Evolutionary conservation across 306 rosid genomes (phyloP), one percentile per base, ranked within the genome.

Genomic region (Bauhinia variegata): DNA sequence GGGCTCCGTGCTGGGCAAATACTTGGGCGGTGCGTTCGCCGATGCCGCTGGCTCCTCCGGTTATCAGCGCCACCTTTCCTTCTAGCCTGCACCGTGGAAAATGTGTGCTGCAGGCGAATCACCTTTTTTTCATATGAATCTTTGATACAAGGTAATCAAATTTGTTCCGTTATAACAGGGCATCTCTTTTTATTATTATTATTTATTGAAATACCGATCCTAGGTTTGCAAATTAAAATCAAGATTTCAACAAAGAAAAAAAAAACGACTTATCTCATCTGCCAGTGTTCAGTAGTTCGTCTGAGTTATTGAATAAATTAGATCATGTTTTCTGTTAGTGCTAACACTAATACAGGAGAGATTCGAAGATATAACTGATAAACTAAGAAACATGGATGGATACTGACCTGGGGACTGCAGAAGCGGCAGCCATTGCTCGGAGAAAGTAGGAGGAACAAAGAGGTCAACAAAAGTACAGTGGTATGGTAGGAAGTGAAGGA

Each of bases 21-120:
- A 86, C 65, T 59, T 77, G 66, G 1, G 98, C 92, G 0, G 92
- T 87, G 60, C 84, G 69, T 63, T 84, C 78, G 0, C 98, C 96
- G 0, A 92, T 87, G 11, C 96, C 92, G 34, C 98, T 92, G 0
- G 95, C 98, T 54, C 95, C 98, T 13, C 96, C 98, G 0, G 96
- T 92, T 66, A 92, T 85, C 13, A 92, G 4, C 0, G 96, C 95
- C 36, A 92, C 98, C 65, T 87, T 92, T 37, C 96, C 96, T 57
- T 78, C 89, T 6, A 92, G 47, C 84, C 98, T 92, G 42, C 63
- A 11, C 49, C 34, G 2, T 46, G 18, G 12, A 12, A 52, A 65
- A 8, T 4, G n/a, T 39, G 38, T 14, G 4, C 13, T 5, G 9
- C 41, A 36, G 41, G 2, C 5, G 41, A 36, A 36, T 36, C 6